A percentile compares a stretch with the other conserved stretches of the same genome.
These are phyloP conservation scores for Penicillium palitans DNA, from an alignment of 2,329 filamentous ascomycete species.

Conservation along the genomic window DNA sequence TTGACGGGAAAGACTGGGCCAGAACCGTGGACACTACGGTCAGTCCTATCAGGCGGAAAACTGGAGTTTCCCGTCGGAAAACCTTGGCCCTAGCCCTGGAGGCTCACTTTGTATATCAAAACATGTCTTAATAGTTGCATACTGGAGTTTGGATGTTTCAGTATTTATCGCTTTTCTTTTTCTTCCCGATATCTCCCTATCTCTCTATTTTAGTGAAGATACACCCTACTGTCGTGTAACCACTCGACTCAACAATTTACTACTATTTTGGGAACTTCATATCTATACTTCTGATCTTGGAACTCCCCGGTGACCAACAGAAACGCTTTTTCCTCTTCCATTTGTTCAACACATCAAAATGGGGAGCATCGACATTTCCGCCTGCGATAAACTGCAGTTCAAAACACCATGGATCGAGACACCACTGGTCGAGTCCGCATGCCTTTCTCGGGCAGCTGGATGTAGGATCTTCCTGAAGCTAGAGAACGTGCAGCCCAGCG, in stretches of 20 bases:
- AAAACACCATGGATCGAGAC: constrained; percentile 67
- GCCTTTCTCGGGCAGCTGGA: constrained; percentile 68
- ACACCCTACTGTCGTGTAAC: constrained; percentile 18
- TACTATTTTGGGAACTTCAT: constrained; percentile 16
- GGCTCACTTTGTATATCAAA: constrained; percentile 36
- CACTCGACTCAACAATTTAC: constrained; percentile 1
- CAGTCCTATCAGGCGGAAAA: constrained; percentile 34
- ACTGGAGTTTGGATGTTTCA: constrained; percentile 20
- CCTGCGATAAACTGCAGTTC: constrained; percentile 27
- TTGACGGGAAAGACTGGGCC: constrained; percentile 32
- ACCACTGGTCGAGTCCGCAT: constrained; percentile 66
- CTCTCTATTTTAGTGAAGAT: constrained; percentile 11
- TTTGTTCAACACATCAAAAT: constrained; percentile 29
- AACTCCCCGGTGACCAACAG: constrained; percentile 2
- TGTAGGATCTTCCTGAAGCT: constrained; percentile 84
- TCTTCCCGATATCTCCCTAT: constrained; percentile 1
- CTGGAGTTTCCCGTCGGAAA: constrained; percentile 39
- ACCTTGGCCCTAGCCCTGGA: constrained; percentile 17
- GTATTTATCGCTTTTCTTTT: constrained; percentile 12
- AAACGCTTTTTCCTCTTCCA: background rate
- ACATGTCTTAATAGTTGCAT: constrained; percentile 29
- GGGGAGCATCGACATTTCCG: constrained; percentile 37
- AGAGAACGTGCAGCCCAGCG: constrained; percentile 79
- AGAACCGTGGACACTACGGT: constrained; percentile 21
- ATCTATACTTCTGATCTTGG: constrained; percentile 12